Percentiles rank a stretch among this genome's conserved stretches.
These are phyloP conservation scores for Gossypium rotundifolium DNA, from an alignment of 345 rosid species.

Conservation along the genomic window DNA sequence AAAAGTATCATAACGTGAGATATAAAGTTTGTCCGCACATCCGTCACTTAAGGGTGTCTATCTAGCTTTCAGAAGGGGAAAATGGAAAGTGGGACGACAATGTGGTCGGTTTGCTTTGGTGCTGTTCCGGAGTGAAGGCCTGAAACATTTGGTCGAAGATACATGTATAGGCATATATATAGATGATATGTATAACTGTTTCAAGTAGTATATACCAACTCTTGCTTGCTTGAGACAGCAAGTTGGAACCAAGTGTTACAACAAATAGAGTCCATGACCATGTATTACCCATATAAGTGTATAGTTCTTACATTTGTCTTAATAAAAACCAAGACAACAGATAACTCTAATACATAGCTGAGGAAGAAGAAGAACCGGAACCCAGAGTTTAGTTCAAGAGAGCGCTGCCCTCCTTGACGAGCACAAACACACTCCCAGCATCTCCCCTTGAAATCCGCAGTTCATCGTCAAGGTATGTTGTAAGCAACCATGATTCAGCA, in stretches of 20 bases:
- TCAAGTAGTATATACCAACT: background rate
- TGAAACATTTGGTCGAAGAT: background rate
- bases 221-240: background rate
- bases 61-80: no score
- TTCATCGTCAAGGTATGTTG: slow-evolving; percentile 84
- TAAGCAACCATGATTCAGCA: slow-evolving; percentile 82
- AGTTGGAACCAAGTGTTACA: background rate
- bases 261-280: background rate
- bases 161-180: background rate
- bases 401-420: slow-evolving; percentile 79
- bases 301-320: background rate
- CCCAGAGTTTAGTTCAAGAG: slow-evolving; percentile 29
- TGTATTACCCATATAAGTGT: background rate
- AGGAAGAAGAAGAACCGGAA: background rate
- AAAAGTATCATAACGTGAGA: no score
- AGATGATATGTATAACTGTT: background rate
- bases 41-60: no score
- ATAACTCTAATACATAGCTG: background rate
- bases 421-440: slow-evolving; percentile 78
- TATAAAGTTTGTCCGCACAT: background rate
- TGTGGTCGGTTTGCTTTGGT: background rate
- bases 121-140: background rate
- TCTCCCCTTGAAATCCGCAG: slow-evolving; percentile 89
- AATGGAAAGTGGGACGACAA: no score
- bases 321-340: background rate